These are phyloP conservation scores for Vinca minor DNA, from an alignment of 257 asterid species.

Conservation along the genomic window DNA sequence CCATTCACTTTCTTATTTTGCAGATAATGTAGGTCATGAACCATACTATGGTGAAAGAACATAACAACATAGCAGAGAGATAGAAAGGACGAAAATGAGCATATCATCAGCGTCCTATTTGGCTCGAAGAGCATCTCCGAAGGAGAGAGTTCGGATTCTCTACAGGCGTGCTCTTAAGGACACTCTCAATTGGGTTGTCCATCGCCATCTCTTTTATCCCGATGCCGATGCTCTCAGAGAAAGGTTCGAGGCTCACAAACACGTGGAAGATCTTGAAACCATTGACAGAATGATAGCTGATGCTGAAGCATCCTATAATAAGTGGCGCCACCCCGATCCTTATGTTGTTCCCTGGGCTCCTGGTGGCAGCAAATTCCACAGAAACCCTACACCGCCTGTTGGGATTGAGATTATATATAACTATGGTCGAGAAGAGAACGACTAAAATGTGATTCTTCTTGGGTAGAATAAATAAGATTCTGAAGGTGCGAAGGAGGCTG, in stretches of 20 bases:
- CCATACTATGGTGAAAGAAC: too few relatives aligned
- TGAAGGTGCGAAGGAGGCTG: not conserved
- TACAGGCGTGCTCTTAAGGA: conserved; percentile 91
- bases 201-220: conserved; percentile 90
- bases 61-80: too few relatives aligned
- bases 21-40: too few relatives aligned
- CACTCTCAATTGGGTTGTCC: conserved; percentile 98
- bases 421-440: conserved; percentile 72
- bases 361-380: conserved; percentile 88
- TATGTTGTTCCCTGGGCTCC: conserved; percentile 99
- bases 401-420: conserved; percentile 88
- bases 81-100: conserved; percentile 56
- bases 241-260: conserved; percentile 62
- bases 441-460: conserved; percentile 27
- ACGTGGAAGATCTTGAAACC: conserved; percentile 74
- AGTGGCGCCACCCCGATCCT: conserved; percentile 96
- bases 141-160: conserved; percentile 90
- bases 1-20: too few relatives aligned
- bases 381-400: conserved; percentile 81
- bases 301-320: conserved; percentile 63
- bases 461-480: conserved; percentile 28
- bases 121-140: conserved; percentile 90
- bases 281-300: conserved; percentile 68
- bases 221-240: conserved; percentile 89
- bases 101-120: conserved; percentile 55